Evolutionary conservation across 441 rosid species (phyloP).

Genomic region (Adansonia gregorii): DNA sequence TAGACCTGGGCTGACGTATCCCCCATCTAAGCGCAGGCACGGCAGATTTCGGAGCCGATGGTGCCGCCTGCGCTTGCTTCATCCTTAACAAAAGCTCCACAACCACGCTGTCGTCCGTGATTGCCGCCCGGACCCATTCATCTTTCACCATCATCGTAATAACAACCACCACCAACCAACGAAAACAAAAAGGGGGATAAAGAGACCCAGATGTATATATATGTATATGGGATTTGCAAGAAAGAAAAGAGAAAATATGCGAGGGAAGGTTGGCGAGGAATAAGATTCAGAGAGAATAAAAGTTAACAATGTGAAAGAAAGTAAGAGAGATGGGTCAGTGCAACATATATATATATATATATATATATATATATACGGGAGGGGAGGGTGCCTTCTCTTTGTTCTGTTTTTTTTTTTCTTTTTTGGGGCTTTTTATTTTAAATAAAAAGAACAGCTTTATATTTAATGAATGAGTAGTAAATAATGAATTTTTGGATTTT

Average conservation of each 20-base stretch:
- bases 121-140: conserved; percentile 81
- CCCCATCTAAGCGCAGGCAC: conserved; percentile 70
- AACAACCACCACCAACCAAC: conserved; percentile 22
- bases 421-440: neutral
- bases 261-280: conserved; percentile 25
- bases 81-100: conserved; percentile 73
- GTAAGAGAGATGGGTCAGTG: conserved; percentile 26
- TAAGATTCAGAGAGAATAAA: conserved; percentile 21
- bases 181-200: neutral
- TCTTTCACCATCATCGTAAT: conserved; percentile 42
- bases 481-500: too few species aligned
- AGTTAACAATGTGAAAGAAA: conserved; percentile 28
- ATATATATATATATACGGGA: neutral
- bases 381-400: conserved; percentile 14
- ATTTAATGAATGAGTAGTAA: too few species aligned
- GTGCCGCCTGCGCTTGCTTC: conserved; percentile 52
- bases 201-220: neutral
- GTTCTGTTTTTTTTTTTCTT: too few species aligned
- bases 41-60: conserved; percentile 29
- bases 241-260: conserved; percentile 17
- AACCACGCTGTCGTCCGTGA: conserved; percentile 74
- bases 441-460: too few species aligned
- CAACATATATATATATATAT: conserved; percentile 6
- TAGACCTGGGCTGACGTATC: conserved; percentile 66
- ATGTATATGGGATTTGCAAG: neutral